These are phyloP conservation scores for Botrytis galanthina DNA, from an alignment of 2,329 filamentous ascomycete species.

Conservation along the genomic window DNA sequence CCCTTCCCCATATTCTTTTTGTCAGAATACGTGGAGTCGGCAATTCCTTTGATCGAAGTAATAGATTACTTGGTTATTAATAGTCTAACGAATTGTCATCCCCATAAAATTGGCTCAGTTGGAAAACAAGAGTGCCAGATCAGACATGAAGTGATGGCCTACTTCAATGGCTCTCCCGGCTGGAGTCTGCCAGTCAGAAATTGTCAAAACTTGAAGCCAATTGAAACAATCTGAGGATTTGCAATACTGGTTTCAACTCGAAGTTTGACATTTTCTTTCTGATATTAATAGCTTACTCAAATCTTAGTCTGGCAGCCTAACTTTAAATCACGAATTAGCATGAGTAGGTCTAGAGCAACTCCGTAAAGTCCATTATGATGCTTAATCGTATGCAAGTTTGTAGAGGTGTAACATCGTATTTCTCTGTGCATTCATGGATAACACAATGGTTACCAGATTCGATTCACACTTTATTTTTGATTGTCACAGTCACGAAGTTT, in stretches of 20 bases:
- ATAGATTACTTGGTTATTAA: neutral
- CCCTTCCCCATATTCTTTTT: neutral
- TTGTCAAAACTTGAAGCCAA: neutral
- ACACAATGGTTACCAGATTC: neutral
- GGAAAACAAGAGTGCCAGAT: neutral
- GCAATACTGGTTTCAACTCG: neutral
- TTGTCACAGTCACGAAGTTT: neutral
- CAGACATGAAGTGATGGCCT: neutral
- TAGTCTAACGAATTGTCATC: neutral
- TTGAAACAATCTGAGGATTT: neutral
- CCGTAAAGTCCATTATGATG: neutral
- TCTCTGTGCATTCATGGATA: neutral
- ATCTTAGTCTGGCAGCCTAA: neutral
- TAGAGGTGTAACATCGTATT: neutral
- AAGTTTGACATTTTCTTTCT: neutral
- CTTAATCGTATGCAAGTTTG: neutral
- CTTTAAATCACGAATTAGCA: neutral
- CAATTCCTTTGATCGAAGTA: neutral
- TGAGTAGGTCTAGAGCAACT: neutral
- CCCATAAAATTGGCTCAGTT: neutral
- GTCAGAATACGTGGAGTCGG: neutral
- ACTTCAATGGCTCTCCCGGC: neutral
- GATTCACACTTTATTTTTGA: neutral
- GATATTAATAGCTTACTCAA: neutral
- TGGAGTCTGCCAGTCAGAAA: neutral